phyloP scores from a whole-genome alignment of 176 grass and related monocot genomes.

The Aegilops umbellulata region DNA sequence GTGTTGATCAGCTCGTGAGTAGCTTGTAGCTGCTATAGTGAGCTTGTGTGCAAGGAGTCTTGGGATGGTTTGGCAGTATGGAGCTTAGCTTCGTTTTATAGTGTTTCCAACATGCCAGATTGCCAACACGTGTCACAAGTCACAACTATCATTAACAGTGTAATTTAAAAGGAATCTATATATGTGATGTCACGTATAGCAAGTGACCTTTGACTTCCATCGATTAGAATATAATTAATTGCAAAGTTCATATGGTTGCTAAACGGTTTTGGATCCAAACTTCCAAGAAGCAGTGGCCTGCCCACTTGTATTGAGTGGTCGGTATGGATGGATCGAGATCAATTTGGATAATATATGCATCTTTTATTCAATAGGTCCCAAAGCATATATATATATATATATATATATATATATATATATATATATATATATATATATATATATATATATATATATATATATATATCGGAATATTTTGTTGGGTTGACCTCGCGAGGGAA shows the following conservation, averaged over 20 bases:
- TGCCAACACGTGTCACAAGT: neutral
- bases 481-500: neutral
- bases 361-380: constrained; percentile 10
- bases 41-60: neutral
- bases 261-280: neutral
- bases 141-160: neutral
- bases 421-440: neutral
- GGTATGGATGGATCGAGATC: neutral
- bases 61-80: constrained; percentile 23
- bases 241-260: neutral
- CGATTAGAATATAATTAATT: neutral
- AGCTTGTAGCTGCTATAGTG: neutral
- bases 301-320: neutral
- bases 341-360: neutral
- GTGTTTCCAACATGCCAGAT: neutral
- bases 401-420: neutral
- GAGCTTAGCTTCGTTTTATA: constrained; percentile 30
- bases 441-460: neutral
- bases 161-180: constrained; percentile 25
- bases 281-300: neutral
- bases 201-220: neutral
- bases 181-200: neutral
- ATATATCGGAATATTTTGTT: neutral
- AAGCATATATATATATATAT: neutral
- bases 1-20: neutral